A percentile compares a stretch with the other conserved stretches of the same genome.
Conservation (phyloP, 208 protist species). For the Wallacemonas rigidus region DNA sequence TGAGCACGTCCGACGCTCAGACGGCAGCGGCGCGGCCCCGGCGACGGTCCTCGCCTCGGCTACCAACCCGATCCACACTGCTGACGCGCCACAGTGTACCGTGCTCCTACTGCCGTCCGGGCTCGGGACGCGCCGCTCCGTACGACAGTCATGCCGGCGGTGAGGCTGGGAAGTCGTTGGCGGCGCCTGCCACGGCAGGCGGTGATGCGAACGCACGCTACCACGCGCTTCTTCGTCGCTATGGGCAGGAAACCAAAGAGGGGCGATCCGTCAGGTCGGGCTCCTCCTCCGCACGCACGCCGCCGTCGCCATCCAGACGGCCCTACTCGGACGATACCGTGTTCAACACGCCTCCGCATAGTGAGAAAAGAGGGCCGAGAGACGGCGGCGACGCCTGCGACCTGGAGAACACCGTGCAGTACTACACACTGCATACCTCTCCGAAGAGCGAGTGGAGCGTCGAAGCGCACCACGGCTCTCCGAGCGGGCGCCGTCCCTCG, state of each 20-base stretch:
- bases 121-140: no score
- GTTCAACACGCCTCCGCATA: conserved; percentile 1
- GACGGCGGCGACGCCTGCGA: no score
- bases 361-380: neutral
- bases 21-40: no score
- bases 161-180: no score
- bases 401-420: neutral
- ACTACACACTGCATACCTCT: neutral
- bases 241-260: conserved; percentile 1
- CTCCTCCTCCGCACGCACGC: conserved; percentile 2
- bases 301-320: conserved; percentile 7
- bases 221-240: conserved; percentile 2
- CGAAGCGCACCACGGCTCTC: conserved; percentile 1
- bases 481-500: neutral
- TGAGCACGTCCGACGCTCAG: no score
- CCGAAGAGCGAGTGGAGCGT: neutral
- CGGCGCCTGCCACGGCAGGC: neutral
- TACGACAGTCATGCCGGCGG: neutral
- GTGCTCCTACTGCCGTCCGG: conserved; percentile 11
- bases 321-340: conserved; percentile 6
- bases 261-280: neutral
- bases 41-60: neutral
- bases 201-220: conserved; percentile 3
- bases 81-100: conserved; percentile 20
- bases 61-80: neutral